These are phyloP conservation scores for Lipomyces orientalis DNA, from an alignment of 805 yeast genomes.

Conservation along the genomic window DNA sequence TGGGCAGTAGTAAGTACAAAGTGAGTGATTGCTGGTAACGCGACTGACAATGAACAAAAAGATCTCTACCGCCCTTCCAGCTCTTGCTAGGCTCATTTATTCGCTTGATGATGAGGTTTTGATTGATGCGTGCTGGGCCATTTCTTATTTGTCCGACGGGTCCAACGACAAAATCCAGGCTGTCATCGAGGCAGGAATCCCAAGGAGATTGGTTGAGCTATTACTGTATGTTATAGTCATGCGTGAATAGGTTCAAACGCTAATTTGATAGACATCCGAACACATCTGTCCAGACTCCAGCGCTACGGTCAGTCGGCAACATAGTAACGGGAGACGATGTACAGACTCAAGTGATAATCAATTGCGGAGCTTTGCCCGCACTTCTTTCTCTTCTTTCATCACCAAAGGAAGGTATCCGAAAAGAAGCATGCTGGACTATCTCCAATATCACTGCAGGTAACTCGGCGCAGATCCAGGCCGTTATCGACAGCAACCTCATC, in stretches of 20 bases:
- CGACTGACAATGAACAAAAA: not conserved
- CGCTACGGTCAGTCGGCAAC: constrained; percentile 95
- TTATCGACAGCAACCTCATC: constrained; percentile 89
- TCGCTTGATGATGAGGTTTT: constrained; percentile 91
- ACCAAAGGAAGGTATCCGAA: constrained; percentile 88
- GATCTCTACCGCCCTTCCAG: constrained; percentile 87
- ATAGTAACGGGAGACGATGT: constrained; percentile 96
- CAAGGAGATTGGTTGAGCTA: constrained; percentile 89
- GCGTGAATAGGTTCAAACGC: not conserved
- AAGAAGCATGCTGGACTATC: constrained; percentile 99
- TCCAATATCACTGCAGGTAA: constrained; percentile 98
- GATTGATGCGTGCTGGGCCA: constrained; percentile 99
- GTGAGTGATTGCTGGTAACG: not conserved
- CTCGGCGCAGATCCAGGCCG: constrained; percentile 93
- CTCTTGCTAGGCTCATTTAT: constrained; percentile 86
- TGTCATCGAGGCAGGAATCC: constrained; percentile 94
- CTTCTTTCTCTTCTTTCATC: constrained; percentile 78
- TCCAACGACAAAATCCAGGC: constrained; percentile 93
- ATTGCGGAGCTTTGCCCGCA: constrained; percentile 88
- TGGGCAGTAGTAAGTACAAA: constrained; percentile 61
- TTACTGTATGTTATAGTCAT: constrained; percentile 46
- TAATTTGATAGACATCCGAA: constrained; percentile 64
- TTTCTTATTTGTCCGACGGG: constrained; percentile 92
- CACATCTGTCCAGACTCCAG: constrained; percentile 92
- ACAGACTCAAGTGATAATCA: constrained; percentile 94